Base-by-base conservation (phyloP, 2,329 filamentous ascomycete species). In the Hymenoscyphus scutula region DNA sequence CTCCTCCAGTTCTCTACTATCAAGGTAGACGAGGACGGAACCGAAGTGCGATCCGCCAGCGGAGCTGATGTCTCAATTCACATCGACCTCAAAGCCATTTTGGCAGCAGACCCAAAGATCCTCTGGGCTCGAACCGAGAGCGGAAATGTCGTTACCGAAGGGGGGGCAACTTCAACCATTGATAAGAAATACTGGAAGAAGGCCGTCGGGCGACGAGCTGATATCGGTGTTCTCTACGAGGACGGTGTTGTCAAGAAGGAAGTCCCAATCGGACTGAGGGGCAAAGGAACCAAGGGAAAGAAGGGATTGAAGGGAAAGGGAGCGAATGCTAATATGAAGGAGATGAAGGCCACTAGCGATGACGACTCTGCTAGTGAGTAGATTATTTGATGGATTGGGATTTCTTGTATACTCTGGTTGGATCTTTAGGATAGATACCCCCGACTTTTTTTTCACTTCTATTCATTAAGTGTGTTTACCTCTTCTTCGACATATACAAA, bases 21-120 rank as follows among this genome's bases (percentile, higher is more conserved):
- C 59, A 65, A 67, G 6, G 64, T 72, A 27, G 69, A 72, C 10
- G 66, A 72, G 62, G 72, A 74, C 19, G 73, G 72, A 25, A 67
- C 69, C 30, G 70, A 74, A 30, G 65, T 67, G 41, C 70, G 70
- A 7, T 63, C 73, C 10, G 70, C 72, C 51, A 63, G 60, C 30
- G 73, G 74, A 38, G 76, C 77, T 17, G 78, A 80, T 66, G 75
- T 80, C 8, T 75, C 72, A 58, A 78, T 80, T 61, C 79, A 77
- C 73, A 74, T 80, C 51, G 71, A 76, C 64, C 72, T 80, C 11
- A 71, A 67, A 27, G 68, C 71, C 17, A 72, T 73, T 5, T 72
- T 80, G 68, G 70, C 72, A 56, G 67, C 70, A 13, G 67, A 73
- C 3, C 71, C 73, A 2, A 69, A 69, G 19, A 72, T 78, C n/a